phyloP scores from a whole-genome alignment of 1,284 basidiomycete genomes.

The Sporisorium reilianum region DNA sequence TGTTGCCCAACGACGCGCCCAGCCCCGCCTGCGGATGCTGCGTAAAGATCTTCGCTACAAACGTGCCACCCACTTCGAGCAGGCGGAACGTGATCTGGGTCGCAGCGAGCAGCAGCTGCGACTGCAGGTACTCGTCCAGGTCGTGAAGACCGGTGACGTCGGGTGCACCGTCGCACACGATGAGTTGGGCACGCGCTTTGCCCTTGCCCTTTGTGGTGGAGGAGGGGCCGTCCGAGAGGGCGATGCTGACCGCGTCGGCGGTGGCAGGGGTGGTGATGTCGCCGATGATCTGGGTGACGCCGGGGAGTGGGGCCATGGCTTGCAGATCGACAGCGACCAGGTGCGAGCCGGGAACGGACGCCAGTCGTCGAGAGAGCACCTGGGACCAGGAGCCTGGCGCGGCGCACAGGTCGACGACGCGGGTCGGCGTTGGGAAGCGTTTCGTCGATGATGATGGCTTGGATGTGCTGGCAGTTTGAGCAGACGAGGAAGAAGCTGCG shows the following conservation, averaged over 20 bases:
- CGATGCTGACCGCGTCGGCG: constrained; percentile 72
- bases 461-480: background rate
- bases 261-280: constrained; percentile 74
- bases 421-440: constrained; percentile 47
- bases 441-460: background rate
- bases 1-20: constrained; percentile 36
- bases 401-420: constrained; percentile 75
- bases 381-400: constrained; percentile 73
- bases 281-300: constrained; percentile 73
- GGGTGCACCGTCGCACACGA: constrained; percentile 75
- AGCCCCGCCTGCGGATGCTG: constrained; percentile 45
- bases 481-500: constrained; percentile 6
- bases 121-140: constrained; percentile 75
- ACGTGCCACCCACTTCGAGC: constrained; percentile 72
- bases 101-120: constrained; percentile 74
- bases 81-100: constrained; percentile 73
- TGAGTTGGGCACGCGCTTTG: constrained; percentile 72
- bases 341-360: constrained; percentile 47
- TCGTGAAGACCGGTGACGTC: constrained; percentile 75
- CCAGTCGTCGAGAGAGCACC: constrained; percentile 68
- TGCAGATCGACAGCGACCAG: constrained; percentile 75
- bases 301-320: constrained; percentile 74
- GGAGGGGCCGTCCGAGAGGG: constrained; percentile 65
- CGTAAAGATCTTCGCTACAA: constrained; percentile 75
- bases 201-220: constrained; percentile 20